phyloP scores from a whole-genome alignment of 2,329 filamentous ascomycete genomes.

The Penicillium sp. region DNA sequence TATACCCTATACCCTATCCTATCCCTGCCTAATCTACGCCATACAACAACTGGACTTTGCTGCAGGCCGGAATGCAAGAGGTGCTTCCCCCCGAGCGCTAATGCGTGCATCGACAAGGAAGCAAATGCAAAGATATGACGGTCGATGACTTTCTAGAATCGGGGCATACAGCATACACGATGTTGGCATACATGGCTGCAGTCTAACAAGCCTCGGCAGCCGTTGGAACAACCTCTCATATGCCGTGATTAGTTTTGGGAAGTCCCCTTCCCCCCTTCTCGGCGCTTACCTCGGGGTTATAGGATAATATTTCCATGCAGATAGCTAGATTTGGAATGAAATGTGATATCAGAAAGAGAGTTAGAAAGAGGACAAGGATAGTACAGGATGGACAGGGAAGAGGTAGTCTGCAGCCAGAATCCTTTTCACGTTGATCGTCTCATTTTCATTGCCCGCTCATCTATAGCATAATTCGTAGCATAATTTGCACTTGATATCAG shows the following conservation, averaged over 20 bases:
- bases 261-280: too few relatives aligned
- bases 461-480: too few relatives aligned
- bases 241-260: too few relatives aligned
- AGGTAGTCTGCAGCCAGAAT: too few relatives aligned
- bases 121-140: slow-evolving; percentile 7
- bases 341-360: background rate
- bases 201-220: slow-evolving; percentile 7
- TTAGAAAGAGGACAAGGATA: background rate
- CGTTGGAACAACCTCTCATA: slow-evolving; percentile 8
- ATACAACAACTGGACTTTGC: slow-evolving; percentile 18
- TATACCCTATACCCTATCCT: background rate
- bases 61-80: slow-evolving; percentile 30
- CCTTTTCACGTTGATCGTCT: too few relatives aligned
- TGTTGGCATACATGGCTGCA: background rate
- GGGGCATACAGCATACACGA: slow-evolving; percentile 14
- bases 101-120: slow-evolving; percentile 30
- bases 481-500: background rate
- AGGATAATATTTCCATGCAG: background rate
- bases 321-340: background rate
- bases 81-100: slow-evolving; percentile 42
- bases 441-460: background rate
- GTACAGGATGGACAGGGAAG: background rate
- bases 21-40: slow-evolving; percentile 13
- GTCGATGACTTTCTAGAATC: slow-evolving; percentile 27
- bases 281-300: background rate